Base-by-base conservation (phyloP, 176 grass and related monocot species). In the Alloteropsis semialata region DNA sequence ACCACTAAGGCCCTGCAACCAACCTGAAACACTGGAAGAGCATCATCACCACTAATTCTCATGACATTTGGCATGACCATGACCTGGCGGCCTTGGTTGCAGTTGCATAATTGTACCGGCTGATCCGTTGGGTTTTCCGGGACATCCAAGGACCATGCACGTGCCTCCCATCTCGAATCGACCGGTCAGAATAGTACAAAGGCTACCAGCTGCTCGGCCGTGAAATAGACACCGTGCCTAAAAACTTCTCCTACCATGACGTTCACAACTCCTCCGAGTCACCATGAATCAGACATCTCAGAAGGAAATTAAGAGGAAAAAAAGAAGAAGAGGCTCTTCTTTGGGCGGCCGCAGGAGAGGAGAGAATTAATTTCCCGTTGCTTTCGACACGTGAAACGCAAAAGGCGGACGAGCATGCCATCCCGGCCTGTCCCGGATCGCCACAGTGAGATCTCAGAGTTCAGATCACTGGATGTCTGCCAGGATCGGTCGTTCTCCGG, bases 371-470 rank as follows among this genome's bases (percentile, higher is more conserved):
- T 1, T 16, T 3, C 3, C 17, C 27, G 79, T 82, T 42, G 51
- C 41, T 82, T 60, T 82, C 66, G 42, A 39, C 79, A 70, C 38
- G 66, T 30, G 66, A 22, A 70, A 45, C 49, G 51, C 78, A 27
- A 38, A 21, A 41, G 46, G 18, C 28, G 28, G 57, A 78, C 61
- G 38, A 11, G 27, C 39, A 63, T 44, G 76, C 11, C 53, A 59
- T 65, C 55, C 55, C 38, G 21, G 37, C 12, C 70, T 22, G 19
- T 51, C 28, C 42, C 3, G 27, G 24, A 17, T 24, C 16, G 3
- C 6, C 16, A 19, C 21, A 9, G 6, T 6, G 28, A 32, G 29
- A n/a, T n/a, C 5, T 33, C 16, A 36, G 34, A 36, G 34, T 4
- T 19, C 18, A 0, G 28, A 58, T 15, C 58, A 49, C 5, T 51